Evolutionary conservation across 129 eudicot genomes (phyloP).

Genomic region (Flaveria robusta): DNA sequence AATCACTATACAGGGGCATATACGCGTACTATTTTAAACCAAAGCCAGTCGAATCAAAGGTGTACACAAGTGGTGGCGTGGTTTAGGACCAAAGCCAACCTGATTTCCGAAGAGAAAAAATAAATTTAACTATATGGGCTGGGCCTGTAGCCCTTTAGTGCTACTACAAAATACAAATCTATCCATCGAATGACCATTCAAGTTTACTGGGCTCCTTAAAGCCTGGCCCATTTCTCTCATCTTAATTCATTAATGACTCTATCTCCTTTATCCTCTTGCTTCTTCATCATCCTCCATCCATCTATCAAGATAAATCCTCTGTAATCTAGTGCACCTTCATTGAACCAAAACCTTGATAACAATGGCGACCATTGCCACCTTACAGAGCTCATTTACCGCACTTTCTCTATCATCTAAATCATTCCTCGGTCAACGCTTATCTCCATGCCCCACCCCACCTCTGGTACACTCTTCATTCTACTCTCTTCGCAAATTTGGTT

Average conservation of each 20-base stretch:
- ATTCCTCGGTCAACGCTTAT: conserved; percentile 70
- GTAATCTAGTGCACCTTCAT: conserved; percentile 8
- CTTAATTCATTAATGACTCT: too few species aligned
- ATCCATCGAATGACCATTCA: too few species aligned
- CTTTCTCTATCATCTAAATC: conserved; percentile 76
- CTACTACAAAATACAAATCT: neutral
- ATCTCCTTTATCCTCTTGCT: conserved; percentile 25
- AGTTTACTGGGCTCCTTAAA: neutral
- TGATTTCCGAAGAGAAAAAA: too few species aligned
- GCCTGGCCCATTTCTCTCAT: conserved; percentile 17
- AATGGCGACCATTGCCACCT: conserved; percentile 68
- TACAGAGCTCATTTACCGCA: conserved; percentile 81
- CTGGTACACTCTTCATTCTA: conserved; percentile 37
- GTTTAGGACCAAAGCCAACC: too few species aligned
- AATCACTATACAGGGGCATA: too few species aligned
- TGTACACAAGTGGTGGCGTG: too few species aligned
- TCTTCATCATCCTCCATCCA: neutral
- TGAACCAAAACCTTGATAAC: conserved; percentile 3
- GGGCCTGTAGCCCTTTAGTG: neutral
- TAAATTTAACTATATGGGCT: neutral
- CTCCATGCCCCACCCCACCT: conserved; percentile 46
- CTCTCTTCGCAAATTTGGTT: neutral
- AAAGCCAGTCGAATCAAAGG: too few species aligned
- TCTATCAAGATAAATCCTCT: conserved; percentile 21
- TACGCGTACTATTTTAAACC: too few species aligned